Percentiles rank a stretch among this genome's conserved stretches.
Conservation (phyloP, 345 rosid species). For the Acer yangbiense region DNA sequence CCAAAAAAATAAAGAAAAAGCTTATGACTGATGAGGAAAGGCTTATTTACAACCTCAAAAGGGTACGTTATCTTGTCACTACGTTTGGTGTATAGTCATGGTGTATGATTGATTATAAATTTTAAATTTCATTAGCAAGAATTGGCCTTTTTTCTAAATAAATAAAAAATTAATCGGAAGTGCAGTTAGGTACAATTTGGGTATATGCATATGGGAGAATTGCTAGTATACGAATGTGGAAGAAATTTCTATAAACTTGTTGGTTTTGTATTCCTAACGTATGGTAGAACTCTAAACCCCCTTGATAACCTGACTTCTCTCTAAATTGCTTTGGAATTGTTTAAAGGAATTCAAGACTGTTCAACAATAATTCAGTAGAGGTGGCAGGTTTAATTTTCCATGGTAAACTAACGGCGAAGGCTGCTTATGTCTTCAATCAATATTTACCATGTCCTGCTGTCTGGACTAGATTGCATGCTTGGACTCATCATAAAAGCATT, state of each 20-base stretch:
- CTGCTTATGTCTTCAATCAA: not conserved
- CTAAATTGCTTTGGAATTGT: not conserved
- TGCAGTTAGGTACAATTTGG: not conserved
- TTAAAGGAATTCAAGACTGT: too few relatives aligned
- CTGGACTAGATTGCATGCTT: not conserved
- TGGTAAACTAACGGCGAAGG: not conserved
- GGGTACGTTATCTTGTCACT: conserved; percentile 43
- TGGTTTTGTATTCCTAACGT: not conserved
- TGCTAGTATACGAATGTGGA: not conserved
- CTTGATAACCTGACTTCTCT: not conserved
- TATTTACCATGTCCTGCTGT: not conserved
- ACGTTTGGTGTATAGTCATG: not conserved
- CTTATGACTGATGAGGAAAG: conserved; percentile 98
- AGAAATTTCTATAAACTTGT: not conserved
- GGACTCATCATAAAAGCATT: not conserved
- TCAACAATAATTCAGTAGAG: not conserved
- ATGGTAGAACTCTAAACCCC: not conserved
- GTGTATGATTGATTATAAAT: not conserved
- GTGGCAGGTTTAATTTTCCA: not conserved
- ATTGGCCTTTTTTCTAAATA: not conserved
- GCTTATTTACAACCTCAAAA: conserved; percentile 87
- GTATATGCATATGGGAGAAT: not conserved
- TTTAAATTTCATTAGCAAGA: conserved; percentile 13
- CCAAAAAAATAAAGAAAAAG: conserved; percentile 84
- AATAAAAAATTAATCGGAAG: not conserved